These are phyloP conservation scores for Phanerodontia chrysosporium DNA, from an alignment of 768 basidiomycete species.

Conservation along the genomic window DNA sequence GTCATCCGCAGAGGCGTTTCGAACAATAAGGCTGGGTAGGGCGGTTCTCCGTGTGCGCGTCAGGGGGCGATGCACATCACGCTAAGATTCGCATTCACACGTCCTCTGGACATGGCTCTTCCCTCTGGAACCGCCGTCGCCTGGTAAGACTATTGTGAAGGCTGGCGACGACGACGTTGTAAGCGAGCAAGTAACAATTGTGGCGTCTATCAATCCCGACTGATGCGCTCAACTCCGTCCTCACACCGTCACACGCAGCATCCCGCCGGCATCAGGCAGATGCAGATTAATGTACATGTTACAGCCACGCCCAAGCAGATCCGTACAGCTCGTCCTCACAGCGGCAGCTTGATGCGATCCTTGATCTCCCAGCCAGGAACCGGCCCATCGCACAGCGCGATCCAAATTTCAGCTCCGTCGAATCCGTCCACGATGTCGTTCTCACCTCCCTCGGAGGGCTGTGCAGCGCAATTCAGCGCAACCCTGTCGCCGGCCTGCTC, in stretches of 20 bases:
- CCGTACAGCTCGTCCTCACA: not conserved
- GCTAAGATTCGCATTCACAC: not conserved
- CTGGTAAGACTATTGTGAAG: not conserved
- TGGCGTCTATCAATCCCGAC: not conserved
- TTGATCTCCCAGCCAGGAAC: constrained; percentile 22
- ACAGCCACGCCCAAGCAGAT: no score
- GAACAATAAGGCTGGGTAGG: not conserved
- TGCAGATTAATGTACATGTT: no score
- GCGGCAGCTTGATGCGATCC: constrained; percentile 17
- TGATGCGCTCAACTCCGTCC: not conserved
- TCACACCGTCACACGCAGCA: not conserved
- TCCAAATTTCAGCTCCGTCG: constrained; percentile 26
- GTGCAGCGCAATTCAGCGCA: constrained; percentile 26
- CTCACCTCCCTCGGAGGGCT: not conserved
- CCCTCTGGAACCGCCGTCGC: no score
- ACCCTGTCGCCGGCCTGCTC: constrained; percentile 19
- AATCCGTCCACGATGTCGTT: constrained; percentile 19
- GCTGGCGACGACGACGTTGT: not conserved
- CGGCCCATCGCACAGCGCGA: constrained; percentile 26
- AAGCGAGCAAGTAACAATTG: not conserved
- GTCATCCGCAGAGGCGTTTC: not conserved
- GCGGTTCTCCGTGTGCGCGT: not conserved
- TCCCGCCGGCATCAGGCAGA: not conserved
- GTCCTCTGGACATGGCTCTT: no score
- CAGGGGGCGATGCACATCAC: not conserved